Conservation (phyloP, 306 rosid genomes). For the Cicer arietinum region DNA sequence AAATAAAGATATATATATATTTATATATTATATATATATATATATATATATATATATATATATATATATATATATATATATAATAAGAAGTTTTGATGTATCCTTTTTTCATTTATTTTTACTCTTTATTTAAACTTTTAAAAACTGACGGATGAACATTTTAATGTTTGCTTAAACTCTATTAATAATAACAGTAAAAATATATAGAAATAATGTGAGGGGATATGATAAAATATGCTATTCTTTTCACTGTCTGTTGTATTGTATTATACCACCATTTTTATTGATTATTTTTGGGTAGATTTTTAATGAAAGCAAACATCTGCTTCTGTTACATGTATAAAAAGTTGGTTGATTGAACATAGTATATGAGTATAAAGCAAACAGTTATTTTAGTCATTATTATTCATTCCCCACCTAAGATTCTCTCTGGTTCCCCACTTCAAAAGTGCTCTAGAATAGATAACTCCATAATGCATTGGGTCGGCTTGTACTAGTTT, state of each 20-base stretch:
- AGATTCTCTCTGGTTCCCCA: slow-evolving; percentile 53
- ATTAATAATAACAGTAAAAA: too few species aligned
- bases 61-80: too few species aligned
- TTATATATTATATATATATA: too few species aligned
- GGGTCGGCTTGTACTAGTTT: slow-evolving; percentile 49
- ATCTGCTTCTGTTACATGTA: slow-evolving; percentile 31
- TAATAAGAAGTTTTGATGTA: too few species aligned
- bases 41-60: too few species aligned
- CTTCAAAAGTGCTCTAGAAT: slow-evolving; percentile 44
- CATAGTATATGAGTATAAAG: slow-evolving; percentile 45
- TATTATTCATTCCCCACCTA: slow-evolving; percentile 47
- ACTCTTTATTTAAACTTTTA: too few species aligned
- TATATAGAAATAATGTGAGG: neutral
- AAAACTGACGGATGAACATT: too few species aligned
- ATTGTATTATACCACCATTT: slow-evolving; percentile 19
- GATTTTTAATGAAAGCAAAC: slow-evolving; percentile 42
- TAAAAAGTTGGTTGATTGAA: slow-evolving; percentile 43
- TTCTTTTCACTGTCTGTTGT: slow-evolving; percentile 30
- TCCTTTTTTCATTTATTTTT: too few species aligned
- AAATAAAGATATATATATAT: too few species aligned
- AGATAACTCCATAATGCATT: slow-evolving; percentile 53
- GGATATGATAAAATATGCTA: slow-evolving; percentile 35
- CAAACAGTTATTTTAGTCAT: slow-evolving; percentile 38
- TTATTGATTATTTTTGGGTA: slow-evolving; percentile 15
- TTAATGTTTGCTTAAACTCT: too few species aligned